A percentile compares a stretch with the other conserved stretches of the same genome.
Evolutionary conservation across 1,139 yeast species (phyloP).

Genomic region (Geotrichum klebahnii): DNA sequence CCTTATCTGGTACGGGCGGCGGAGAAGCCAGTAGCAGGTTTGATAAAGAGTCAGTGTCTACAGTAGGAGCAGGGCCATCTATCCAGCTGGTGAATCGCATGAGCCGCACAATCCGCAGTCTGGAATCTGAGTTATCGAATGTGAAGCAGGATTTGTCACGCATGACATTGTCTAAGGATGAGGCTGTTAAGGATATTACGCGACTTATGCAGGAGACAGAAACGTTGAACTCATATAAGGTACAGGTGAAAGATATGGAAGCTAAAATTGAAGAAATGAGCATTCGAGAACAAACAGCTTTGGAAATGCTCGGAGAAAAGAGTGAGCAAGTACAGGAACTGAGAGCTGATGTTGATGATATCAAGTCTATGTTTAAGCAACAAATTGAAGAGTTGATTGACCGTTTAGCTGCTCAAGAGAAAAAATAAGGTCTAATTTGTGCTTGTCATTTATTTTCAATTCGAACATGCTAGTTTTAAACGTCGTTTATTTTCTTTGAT

Average conservation of each 20-base stretch:
- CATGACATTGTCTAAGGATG: conserved; percentile 56
- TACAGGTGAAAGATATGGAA: conserved; percentile 43
- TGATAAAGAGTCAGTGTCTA: conserved; percentile 30
- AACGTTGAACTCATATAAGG: conserved; percentile 42
- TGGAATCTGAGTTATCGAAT: conserved; percentile 72
- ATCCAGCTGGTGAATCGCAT: conserved; percentile 68
- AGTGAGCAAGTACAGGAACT: conserved; percentile 82
- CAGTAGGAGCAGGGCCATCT: conserved; percentile 39
- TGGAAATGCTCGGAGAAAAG: conserved; percentile 82
- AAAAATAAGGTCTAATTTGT: not conserved
- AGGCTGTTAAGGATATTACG: conserved; percentile 63
- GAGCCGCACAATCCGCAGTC: conserved; percentile 67
- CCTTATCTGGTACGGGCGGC: conserved; percentile 24
- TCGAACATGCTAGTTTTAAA: not conserved
- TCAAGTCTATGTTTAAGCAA: conserved; percentile 72
- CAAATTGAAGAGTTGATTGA: conserved; percentile 86
- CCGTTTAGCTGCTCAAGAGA: conserved; percentile 40
- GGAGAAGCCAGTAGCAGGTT: conserved; percentile 21
- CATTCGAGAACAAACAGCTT: conserved; percentile 51
- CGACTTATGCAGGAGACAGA: conserved; percentile 55
- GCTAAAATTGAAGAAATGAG: conserved; percentile 40
- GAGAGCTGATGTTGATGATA: conserved; percentile 79
- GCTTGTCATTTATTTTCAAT: not conserved
- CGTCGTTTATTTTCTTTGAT: not conserved
- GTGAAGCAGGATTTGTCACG: conserved; percentile 59